phyloP scores from a whole-genome alignment of 768 basidiomycete species.

The Mycena rosella region DNA sequence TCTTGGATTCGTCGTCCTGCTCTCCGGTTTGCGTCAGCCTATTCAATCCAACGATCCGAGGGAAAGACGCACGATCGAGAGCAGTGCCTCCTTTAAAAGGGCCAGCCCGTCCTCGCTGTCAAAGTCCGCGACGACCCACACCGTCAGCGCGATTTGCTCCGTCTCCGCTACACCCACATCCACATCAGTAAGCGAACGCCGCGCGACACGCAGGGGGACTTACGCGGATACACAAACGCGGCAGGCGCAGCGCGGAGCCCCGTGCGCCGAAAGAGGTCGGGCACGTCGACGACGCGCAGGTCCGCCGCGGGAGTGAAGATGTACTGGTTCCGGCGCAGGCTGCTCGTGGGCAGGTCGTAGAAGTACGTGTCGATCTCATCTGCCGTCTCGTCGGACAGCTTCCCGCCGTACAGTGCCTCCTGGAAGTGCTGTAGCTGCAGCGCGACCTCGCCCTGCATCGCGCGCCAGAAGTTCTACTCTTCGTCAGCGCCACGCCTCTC shows the following conservation, averaged over 20 bases:
- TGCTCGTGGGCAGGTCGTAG: constrained; percentile 87
- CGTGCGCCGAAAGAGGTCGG: constrained; percentile 63
- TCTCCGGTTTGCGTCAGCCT: not conserved
- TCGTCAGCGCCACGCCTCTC: not conserved
- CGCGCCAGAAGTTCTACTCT: constrained; percentile 71
- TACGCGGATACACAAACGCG: constrained; percentile 77
- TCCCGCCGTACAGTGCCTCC: constrained; percentile 75
- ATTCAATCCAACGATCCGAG: not conserved
- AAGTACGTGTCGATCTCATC: constrained; percentile 80
- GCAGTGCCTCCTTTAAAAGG: constrained; percentile 75
- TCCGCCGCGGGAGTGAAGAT: constrained; percentile 69
- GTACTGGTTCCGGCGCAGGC: constrained; percentile 78
- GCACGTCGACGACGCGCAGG: constrained; percentile 67
- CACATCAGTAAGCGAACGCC: not conserved
- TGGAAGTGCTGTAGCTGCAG: constrained; percentile 78
- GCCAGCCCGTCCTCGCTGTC: constrained; percentile 69
- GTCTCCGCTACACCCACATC: constrained; percentile 46
- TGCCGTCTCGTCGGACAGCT: constrained; percentile 65
- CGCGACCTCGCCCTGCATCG: constrained; percentile 70
- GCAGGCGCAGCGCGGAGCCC: constrained; percentile 56
- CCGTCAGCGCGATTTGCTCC: constrained; percentile 56
- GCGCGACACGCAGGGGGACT: constrained; percentile 35
- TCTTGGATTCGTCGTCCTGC: constrained; percentile 60
- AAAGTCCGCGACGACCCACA: constrained; percentile 83
- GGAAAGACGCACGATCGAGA: constrained; percentile 10